Evolutionary conservation across 2,329 filamentous ascomycete genomes (phyloP), one percentile per base, ranked within the genome.

Genomic region (Fusarium succisae): DNA sequence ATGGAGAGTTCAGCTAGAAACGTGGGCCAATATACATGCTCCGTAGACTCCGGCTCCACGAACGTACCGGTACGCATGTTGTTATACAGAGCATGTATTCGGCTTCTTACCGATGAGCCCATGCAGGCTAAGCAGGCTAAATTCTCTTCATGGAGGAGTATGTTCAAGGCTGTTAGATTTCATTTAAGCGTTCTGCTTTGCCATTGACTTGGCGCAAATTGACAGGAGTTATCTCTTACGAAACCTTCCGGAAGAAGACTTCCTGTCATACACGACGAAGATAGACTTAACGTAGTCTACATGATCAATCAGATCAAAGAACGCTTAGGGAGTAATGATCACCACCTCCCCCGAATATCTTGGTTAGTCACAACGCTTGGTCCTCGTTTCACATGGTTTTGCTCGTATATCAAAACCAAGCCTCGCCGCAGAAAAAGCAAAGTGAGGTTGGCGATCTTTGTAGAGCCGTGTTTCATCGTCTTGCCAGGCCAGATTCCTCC

Each of bases 351-450:
- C 48, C 56, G 35, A 43, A 39, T 50, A 43, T 41, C 45, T 47
- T 70, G 30, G 18, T 39, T 47, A 47, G 44, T 48, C 32, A 38
- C 18, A 58, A 30, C 50, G 50, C 41, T 28, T 48, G 20, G 24
- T 39, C 63, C 58, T 68, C 47, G 35, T n/a, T 55, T 55, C 51
- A 72, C 57, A 45, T 56, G 15, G 39, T 45, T 51, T 60, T 30
- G 48, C 39, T 45, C 39, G 50, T 62, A 56, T 56, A 58, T 66
- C 48, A 72, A 62, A 56, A 56, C 41, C 59, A 74, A 65, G 56
- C 58, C 57, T 43, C 59, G 53, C 55, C 26, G 68, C 35, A 59
- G 68, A 72, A 75, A 72, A 69, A 74, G 63, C 37, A 74, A 69
- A 38, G 48, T 28, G 32, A 44, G 32, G 47, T 35, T n/a, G 24